Evolutionary conservation across 106 monocot species (phyloP), one percentile per base, ranked within the genome.

Genomic region (Alisma plantagoaquatica): DNA sequence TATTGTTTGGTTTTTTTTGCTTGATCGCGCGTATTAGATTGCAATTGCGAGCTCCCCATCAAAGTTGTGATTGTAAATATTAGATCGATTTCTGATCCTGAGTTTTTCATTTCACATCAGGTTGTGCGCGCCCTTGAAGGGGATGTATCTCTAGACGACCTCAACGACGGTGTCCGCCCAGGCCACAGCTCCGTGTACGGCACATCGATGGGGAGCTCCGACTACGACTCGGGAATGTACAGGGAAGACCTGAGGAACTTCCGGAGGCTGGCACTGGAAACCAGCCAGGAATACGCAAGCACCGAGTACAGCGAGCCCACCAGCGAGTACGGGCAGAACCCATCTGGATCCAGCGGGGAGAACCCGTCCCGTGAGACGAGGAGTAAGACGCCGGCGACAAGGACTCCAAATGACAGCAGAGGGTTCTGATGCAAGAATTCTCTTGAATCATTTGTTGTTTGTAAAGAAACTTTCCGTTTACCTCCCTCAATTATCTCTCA

Each of bases 151-250:
- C 49, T 62, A 9, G 62, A 62, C 0, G 62, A 62, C 38, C 62
- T 62, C 23, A 48, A 62, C 31, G 62, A 62, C 22, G 62, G 62
- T 23, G 24, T 50, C 24, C 23, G 22, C 11, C 62, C 62, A 2
- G 62, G 62, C 3, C 62, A 62, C 32, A 62, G 62, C 62, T 33
- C 62, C 0, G n/a, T 60, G 2, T 60, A 46, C 23, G 35, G 51
- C 25, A 29, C 28, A 22, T 46, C 41, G 3, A 42, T 17, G 4
- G 31, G 62, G 10, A 50, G 63, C 42, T 64, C 62, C 3, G 62
- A 62, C 23, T 62, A 62, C 15, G 62, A 62, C 24, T 46, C 45
- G 10, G 29, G 60, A 11, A 43, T 46, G 60, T 60, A 60, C 30
- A 44, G 26, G 29, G 60, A 60, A 23, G 60, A 60, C 42, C 44